Evolutionary conservation across 2,329 filamentous ascomycete genomes (phyloP).

Genomic region (Zymoseptoria tritici): DNA sequence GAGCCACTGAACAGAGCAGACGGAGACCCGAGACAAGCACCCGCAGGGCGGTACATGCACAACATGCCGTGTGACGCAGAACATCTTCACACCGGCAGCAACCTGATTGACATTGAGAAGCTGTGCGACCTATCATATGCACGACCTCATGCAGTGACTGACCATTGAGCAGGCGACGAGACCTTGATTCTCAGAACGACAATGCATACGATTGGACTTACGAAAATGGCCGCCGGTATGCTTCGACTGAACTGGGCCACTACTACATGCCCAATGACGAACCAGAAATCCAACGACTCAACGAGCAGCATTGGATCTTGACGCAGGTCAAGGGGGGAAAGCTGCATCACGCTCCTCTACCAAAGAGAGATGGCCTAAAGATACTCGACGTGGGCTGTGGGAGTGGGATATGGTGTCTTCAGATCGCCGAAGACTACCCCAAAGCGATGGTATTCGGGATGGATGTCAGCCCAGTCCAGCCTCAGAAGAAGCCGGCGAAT

Average conservation of each 20-base stretch:
- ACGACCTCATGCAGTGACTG: neutral
- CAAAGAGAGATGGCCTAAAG: constrained; percentile 3
- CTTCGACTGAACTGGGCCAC: constrained; percentile 16
- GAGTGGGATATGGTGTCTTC: constrained; percentile 19
- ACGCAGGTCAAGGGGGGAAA: constrained; percentile 15
- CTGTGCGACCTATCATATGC: constrained; percentile 1
- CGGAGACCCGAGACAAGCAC: too few relatives aligned
- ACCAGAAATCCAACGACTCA: constrained; percentile 20
- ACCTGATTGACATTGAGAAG: constrained; percentile 8
- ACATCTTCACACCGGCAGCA: neutral
- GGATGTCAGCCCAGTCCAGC: constrained; percentile 20
- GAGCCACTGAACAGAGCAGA: too few relatives aligned
- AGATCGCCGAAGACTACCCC: constrained; percentile 21
- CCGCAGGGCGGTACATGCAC: neutral
- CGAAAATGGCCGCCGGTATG: constrained; percentile 18
- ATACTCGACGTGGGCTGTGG: constrained; percentile 20
- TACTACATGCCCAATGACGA: constrained; percentile 23
- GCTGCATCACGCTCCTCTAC: constrained; percentile 10
- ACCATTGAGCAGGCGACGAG: neutral
- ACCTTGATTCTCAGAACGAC: neutral
- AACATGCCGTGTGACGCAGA: neutral
- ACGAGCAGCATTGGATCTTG: constrained; percentile 19
- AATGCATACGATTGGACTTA: constrained; percentile 13
- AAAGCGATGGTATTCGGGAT: constrained; percentile 17
- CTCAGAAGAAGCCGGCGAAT: constrained; percentile 17